These are phyloP conservation scores for Globisporangium yorkense DNA, from an alignment of 352 stramenopile genomes.

Conservation along the genomic window DNA sequence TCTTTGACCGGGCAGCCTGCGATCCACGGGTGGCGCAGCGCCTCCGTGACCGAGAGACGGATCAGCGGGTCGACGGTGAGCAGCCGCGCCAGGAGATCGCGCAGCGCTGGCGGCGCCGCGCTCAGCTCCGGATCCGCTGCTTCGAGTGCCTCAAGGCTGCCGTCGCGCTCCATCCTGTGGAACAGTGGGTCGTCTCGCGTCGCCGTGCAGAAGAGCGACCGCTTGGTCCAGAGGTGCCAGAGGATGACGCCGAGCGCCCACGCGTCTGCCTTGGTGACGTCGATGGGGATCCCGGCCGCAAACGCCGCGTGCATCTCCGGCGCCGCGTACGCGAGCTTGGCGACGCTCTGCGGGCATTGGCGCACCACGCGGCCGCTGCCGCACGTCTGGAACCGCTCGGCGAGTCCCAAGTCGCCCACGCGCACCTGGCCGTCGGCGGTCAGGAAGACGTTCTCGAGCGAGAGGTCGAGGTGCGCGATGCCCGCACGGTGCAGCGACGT, in stretches of 20 bases:
- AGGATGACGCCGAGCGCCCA: constrained; percentile 74
- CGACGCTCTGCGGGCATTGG: constrained; percentile 15
- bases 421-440: constrained; percentile 70
- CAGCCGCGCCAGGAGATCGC: constrained; percentile 41
- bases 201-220: constrained; percentile 39
- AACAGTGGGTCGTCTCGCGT: constrained; percentile 47
- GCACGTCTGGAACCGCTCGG: constrained; percentile 27
- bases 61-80: constrained; percentile 38
- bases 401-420: constrained; percentile 91
- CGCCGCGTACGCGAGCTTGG: constrained; percentile 64
- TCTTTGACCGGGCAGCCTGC: neutral
- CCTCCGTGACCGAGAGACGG: constrained; percentile 43
- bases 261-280: constrained; percentile 52
- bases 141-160: constrained; percentile 19
- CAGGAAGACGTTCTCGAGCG: constrained; percentile 93
- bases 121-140: constrained; percentile 19
- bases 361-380: constrained; percentile 21
- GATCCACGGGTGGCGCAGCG: constrained; percentile 54
- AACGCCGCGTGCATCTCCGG: constrained; percentile 42
- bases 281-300: constrained; percentile 16
- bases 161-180: constrained; percentile 24
- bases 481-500: constrained; percentile 76
- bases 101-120: constrained; percentile 20
- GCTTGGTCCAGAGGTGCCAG: constrained; percentile 58
- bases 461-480: constrained; percentile 92